Conservation (phyloP, 805 yeast genomes). For the Candida ascalaphidarum region DNA sequence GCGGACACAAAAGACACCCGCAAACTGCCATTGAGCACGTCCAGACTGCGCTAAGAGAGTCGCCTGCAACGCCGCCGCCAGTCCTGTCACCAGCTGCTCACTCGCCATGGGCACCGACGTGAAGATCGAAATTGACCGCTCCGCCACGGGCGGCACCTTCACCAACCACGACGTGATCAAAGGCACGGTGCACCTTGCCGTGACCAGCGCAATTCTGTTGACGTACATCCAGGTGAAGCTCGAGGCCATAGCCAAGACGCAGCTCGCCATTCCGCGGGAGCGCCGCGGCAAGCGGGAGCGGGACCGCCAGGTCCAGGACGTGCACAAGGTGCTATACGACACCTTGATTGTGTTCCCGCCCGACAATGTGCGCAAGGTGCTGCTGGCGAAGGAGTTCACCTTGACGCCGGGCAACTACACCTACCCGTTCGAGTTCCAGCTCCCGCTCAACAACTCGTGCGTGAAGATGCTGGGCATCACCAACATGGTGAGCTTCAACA, state of each 20-base stretch:
- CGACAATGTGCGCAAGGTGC: slow-evolving; percentile 34
- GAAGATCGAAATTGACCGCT: slow-evolving; percentile 24
- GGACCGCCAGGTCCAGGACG: slow-evolving; percentile 15
- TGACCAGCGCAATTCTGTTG: slow-evolving; percentile 33
- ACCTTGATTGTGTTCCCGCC: slow-evolving; percentile 46
- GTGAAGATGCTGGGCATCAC: slow-evolving; percentile 23
- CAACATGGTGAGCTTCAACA: slow-evolving; percentile 14
- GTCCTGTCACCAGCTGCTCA: too few species aligned
- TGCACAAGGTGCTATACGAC: slow-evolving; percentile 42
- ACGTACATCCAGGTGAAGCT: slow-evolving; percentile 43
- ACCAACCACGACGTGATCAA: slow-evolving; percentile 37
- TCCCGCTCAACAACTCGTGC: slow-evolving; percentile 37
- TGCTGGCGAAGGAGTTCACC: slow-evolving; percentile 35
- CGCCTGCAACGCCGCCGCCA: too few species aligned
- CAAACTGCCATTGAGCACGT: too few species aligned
- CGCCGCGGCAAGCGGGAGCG: slow-evolving; percentile 1
- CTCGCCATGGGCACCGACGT: slow-evolving; percentile 13
- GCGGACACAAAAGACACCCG: too few species aligned
- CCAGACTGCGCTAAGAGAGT: too few species aligned
- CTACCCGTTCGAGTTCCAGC: slow-evolving; percentile 39
- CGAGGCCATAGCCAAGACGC: slow-evolving; percentile 38
- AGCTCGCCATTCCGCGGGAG: slow-evolving; percentile 18
- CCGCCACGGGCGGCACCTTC: slow-evolving; percentile 29
- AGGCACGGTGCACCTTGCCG: slow-evolving; percentile 33
- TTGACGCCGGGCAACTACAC: slow-evolving; percentile 42